Evolutionary conservation across 1,284 basidiomycete species (phyloP).

Genomic region (Kalmanozyma brasiliensis): DNA sequence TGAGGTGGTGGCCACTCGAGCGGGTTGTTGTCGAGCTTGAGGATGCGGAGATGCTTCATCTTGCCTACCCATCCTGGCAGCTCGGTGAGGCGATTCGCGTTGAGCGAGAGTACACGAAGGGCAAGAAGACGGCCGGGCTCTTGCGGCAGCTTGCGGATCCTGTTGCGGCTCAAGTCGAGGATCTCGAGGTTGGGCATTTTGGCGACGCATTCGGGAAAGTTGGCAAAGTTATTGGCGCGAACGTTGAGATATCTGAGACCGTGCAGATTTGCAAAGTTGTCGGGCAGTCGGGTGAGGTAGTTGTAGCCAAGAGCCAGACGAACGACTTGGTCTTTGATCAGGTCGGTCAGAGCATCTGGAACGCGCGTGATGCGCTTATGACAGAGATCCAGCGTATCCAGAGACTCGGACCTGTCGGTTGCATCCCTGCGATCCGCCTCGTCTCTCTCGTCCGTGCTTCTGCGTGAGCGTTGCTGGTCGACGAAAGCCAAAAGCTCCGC

Average conservation of each 20-base stretch:
- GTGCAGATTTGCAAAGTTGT: conserved; percentile 79
- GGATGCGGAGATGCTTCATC: conserved; percentile 79
- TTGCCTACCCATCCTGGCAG: conserved; percentile 82
- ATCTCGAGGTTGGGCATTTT: conserved; percentile 87
- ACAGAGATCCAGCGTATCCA: conserved; percentile 60
- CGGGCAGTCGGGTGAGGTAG: conserved; percentile 80
- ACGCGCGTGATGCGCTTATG: conserved; percentile 49
- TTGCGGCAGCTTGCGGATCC: conserved; percentile 81
- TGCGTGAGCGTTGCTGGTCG: conserved; percentile 36
- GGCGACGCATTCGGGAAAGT: conserved; percentile 81
- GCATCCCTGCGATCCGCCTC: conserved; percentile 8
- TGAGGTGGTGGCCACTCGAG: conserved; percentile 81
- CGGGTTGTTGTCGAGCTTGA: conserved; percentile 86
- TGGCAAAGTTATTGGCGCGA: conserved; percentile 84
- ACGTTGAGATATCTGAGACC: conserved; percentile 91
- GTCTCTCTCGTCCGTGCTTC: neutral
- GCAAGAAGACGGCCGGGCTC: conserved; percentile 82
- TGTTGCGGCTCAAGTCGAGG: conserved; percentile 92
- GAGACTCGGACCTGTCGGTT: conserved; percentile 12
- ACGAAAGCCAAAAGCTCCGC: conserved; percentile 50
- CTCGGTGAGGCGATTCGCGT: conserved; percentile 82
- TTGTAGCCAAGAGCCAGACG: conserved; percentile 88
- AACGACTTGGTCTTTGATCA: conserved; percentile 54
- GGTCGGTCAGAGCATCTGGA: conserved; percentile 43
- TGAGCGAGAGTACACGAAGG: conserved; percentile 83